Conservation (phyloP, 1,284 basidiomycete species). For the Bondarzewia mesenterica region DNA sequence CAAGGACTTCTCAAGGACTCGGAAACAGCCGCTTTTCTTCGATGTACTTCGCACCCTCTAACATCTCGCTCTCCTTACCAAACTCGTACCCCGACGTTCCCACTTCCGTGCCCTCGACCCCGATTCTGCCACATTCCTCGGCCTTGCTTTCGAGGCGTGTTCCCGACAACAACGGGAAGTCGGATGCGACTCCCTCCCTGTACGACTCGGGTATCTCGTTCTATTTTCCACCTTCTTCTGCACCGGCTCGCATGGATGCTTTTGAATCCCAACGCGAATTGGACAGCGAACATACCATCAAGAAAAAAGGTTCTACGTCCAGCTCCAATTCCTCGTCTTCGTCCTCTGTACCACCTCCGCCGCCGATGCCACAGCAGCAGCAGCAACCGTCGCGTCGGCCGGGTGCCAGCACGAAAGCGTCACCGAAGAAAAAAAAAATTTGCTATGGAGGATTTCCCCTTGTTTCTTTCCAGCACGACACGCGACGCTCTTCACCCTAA, state of each 20-base stretch:
- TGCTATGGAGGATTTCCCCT: constrained; percentile 23
- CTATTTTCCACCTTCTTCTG: constrained; percentile 2
- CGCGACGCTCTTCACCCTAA: constrained; percentile 24
- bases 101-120: constrained; percentile 12
- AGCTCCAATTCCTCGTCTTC: too few relatives aligned
- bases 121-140: too few relatives aligned
- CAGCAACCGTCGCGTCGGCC: neutral
- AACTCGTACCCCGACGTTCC: constrained; percentile 29
- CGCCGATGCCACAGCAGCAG: constrained; percentile 10
- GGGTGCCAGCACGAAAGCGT: neutral
- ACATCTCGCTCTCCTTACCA: constrained; percentile 25
- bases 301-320: too few relatives aligned
- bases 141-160: too few relatives aligned
- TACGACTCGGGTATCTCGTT: constrained; percentile 4
- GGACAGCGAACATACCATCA: neutral
- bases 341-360: neutral
- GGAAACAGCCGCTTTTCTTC: constrained; percentile 37
- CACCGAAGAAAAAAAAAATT: constrained; percentile 4
- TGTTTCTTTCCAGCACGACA: constrained; percentile 49
- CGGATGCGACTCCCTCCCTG: constrained; percentile 1
- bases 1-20: neutral
- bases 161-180: too few relatives aligned
- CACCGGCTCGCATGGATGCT: constrained; percentile 1
- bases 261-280: neutral
- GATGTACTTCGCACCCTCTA: constrained; percentile 44